Conservation (phyloP, 1,284 basidiomycete genomes). For the Anthracocystis walkeri region DNA sequence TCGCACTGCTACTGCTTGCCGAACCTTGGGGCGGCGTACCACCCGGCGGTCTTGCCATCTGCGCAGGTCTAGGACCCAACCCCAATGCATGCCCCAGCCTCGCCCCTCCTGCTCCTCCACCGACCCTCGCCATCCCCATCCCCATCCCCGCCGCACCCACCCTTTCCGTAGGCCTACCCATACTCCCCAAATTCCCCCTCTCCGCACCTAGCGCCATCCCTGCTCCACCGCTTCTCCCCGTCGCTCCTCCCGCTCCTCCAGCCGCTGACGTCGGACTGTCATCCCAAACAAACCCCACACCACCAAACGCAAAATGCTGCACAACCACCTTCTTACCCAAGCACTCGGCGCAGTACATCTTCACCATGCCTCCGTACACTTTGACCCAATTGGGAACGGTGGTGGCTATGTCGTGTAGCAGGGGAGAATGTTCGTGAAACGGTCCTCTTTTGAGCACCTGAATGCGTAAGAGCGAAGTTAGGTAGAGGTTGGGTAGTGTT, state of each 20-base stretch:
- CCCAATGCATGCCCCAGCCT: constrained; percentile 16
- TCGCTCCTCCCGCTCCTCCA: not conserved
- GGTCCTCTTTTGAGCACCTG: constrained; percentile 58
- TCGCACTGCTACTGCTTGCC: not conserved
- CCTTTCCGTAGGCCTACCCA: constrained; percentile 39
- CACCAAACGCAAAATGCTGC: constrained; percentile 89
- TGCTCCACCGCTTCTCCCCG: not conserved
- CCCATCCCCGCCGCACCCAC: constrained; percentile 3
- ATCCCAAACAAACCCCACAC: constrained; percentile 50
- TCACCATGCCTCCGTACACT: constrained; percentile 87
- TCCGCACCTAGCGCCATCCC: constrained; percentile 29
- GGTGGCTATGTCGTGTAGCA: constrained; percentile 85
- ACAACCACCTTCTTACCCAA: constrained; percentile 94
- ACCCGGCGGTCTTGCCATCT: not conserved
- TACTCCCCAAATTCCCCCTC: constrained; percentile 37
- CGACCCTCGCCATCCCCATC: not conserved
- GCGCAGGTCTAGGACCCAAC: constrained; percentile 4
- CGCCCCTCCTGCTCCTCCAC: not conserved
- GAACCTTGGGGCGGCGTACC: not conserved
- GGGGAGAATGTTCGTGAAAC: constrained; percentile 73
- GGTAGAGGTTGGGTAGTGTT: constrained; percentile 64
- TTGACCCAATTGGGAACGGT: constrained; percentile 89
- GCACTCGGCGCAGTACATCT: constrained; percentile 98
- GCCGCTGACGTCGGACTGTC: constrained; percentile 1
- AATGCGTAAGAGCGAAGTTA: constrained; percentile 76